phyloP scores from a whole-genome alignment of 2,329 filamentous ascomycete genomes.

The Fusarium concolor region DNA sequence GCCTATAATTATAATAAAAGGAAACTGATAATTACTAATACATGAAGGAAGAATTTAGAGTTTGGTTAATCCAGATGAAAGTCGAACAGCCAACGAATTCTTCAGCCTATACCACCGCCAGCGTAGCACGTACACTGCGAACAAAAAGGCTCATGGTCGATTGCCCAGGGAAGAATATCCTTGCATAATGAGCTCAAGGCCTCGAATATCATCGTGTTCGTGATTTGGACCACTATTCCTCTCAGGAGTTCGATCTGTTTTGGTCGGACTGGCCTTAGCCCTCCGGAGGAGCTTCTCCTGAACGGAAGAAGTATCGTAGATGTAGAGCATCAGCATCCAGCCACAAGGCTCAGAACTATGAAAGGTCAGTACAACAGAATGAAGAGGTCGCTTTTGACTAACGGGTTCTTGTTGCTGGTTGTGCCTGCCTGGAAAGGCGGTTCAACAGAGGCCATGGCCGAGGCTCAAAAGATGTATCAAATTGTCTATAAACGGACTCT shows the following conservation, averaged over 20 bases:
- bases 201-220: not conserved
- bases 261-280: not conserved
- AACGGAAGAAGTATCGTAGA: constrained; percentile 13
- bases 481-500: not conserved
- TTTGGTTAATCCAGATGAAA: rapidly evolving
- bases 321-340: constrained; percentile 9
- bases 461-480: not conserved
- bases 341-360: not conserved
- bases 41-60: rapidly evolving
- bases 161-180: not conserved
- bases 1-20: not conserved
- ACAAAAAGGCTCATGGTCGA: not conserved
- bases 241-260: not conserved
- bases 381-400: not conserved
- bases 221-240: rapidly evolving
- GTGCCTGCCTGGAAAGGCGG: not conserved
- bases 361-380: not conserved
- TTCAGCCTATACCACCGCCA: not conserved
- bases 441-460: not conserved
- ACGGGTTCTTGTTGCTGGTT: not conserved
- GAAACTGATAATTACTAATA: not conserved
- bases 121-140: not conserved
- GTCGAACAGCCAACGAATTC: rapidly evolving
- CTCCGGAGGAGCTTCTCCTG: constrained; percentile 2
- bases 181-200: constrained; percentile 4